Percentiles rank a stretch among this genome's conserved stretches.
These are phyloP conservation scores for Hansfordia pulvinata DNA, from an alignment of 2,329 filamentous ascomycete species.

Conservation along the genomic window DNA sequence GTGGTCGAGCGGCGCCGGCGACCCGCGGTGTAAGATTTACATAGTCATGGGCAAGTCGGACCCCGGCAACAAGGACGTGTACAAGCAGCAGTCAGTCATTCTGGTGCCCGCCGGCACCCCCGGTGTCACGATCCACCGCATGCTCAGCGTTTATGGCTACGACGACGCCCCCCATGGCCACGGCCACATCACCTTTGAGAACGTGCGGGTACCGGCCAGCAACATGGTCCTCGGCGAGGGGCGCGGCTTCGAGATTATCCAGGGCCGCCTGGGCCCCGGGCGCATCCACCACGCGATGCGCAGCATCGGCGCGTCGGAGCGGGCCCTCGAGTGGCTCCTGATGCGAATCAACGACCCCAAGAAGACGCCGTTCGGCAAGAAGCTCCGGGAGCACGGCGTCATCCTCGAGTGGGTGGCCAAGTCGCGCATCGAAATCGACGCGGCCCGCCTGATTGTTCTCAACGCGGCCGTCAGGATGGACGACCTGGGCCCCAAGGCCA, in stretches of 20 bases:
- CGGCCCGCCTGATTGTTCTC: conserved; percentile 76
- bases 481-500: conserved; percentile 72
- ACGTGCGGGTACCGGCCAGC: conserved; percentile 73
- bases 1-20: conserved; percentile 95
- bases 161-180: conserved; percentile 98
- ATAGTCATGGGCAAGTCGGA: conserved; percentile 95
- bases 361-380: conserved; percentile 86
- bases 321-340: conserved; percentile 88
- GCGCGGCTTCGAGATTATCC: conserved; percentile 94
- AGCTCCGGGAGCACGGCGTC: conserved; percentile 77
- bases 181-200: conserved; percentile 78
- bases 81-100: conserved; percentile 87
- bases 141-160: conserved; percentile 89
- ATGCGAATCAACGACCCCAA: conserved; percentile 82
- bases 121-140: conserved; percentile 85
- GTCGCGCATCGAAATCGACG: conserved; percentile 86
- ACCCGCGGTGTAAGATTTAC: conserved; percentile 84
- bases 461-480: conserved; percentile 96
- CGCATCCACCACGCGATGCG: conserved; percentile 98
- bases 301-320: conserved; percentile 79
- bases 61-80: conserved; percentile 58
- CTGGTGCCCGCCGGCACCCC: conserved; percentile 70
- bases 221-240: conserved; percentile 90
- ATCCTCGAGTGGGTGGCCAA: conserved; percentile 91
- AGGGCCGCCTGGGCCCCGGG: conserved; percentile 87